Evolutionary conservation across 371 early-diverging fungal genomes (phyloP).

Genomic region (Enterospora canceri): DNA sequence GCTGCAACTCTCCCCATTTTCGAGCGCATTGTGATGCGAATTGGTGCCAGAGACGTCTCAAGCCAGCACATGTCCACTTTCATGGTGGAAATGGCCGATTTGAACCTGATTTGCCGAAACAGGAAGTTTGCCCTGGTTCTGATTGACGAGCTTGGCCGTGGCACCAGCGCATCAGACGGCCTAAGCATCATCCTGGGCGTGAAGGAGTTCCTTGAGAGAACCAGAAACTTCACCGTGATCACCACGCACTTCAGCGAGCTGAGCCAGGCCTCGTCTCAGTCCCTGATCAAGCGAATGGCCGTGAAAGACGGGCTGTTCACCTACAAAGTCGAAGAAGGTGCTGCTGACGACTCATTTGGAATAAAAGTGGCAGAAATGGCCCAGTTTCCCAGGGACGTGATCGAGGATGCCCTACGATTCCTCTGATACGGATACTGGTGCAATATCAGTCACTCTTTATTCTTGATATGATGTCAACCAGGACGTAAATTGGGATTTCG

Average conservation of each 20-base stretch:
- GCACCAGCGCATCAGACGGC: constrained; percentile 93
- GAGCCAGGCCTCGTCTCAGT: constrained; percentile 58
- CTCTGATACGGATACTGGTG: neutral
- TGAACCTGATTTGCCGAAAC: constrained; percentile 66
- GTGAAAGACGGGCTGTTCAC: constrained; percentile 28
- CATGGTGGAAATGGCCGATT: constrained; percentile 76
- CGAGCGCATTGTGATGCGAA: constrained; percentile 73
- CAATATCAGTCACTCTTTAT: neutral
- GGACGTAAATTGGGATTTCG: neutral
- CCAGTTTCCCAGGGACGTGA: constrained; percentile 65
- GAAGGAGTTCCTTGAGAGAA: constrained; percentile 65
- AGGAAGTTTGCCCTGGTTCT: constrained; percentile 65
- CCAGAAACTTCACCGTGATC: constrained; percentile 38
- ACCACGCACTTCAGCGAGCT: constrained; percentile 67
- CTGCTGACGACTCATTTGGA: constrained; percentile 88
- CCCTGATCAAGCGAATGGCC: constrained; percentile 39
- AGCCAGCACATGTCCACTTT: constrained; percentile 70
- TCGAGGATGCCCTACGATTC: constrained; percentile 39
- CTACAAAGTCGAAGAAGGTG: constrained; percentile 59
- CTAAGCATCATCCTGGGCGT: constrained; percentile 88
- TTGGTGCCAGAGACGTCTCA: constrained; percentile 89
- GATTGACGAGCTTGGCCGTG: constrained; percentile 87
- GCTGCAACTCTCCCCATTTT: constrained; percentile 68
- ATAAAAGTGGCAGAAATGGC: constrained; percentile 89
- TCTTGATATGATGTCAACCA: neutral